Evolutionary conservation across 2,329 filamentous ascomycete genomes (phyloP).

Genomic region (Emmonsiellopsis sp.): DNA sequence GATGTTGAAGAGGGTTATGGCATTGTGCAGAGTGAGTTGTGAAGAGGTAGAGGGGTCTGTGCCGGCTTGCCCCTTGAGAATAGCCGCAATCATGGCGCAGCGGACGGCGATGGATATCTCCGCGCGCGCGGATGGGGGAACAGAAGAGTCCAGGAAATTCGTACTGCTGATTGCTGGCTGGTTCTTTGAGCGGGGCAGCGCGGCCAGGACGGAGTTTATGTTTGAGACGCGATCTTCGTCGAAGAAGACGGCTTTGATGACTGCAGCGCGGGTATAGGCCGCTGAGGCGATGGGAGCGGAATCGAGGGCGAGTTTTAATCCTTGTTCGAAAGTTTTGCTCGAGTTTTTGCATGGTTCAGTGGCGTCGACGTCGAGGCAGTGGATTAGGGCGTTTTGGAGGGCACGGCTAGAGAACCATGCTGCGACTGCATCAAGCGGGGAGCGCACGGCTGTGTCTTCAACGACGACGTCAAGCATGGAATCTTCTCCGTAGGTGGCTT

Average conservation of each 20-base stretch:
- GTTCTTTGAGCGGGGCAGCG: constrained; percentile 33
- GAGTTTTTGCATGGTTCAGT: constrained; percentile 23
- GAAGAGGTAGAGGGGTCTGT: constrained; percentile 24
- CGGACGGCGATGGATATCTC: constrained; percentile 50
- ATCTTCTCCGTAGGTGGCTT: constrained; percentile 53
- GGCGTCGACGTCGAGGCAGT: constrained; percentile 49
- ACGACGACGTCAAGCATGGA: constrained; percentile 74
- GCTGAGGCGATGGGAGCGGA: constrained; percentile 70
- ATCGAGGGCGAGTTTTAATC: constrained; percentile 59
- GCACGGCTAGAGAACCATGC: constrained; percentile 79
- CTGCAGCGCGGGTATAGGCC: constrained; percentile 50
- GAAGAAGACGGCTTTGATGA: constrained; percentile 50
- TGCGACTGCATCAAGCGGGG: constrained; percentile 79
- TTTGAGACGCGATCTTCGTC: constrained; percentile 42
- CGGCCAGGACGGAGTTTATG: constrained; percentile 44
- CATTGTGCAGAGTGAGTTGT: constrained; percentile 30
- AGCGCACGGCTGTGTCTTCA: constrained; percentile 74
- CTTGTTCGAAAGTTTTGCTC: constrained; percentile 36
- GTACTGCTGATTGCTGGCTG: constrained; percentile 20
- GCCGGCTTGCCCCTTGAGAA: constrained; percentile 32
- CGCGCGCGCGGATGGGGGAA: constrained; percentile 38
- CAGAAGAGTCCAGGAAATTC: constrained; percentile 45
- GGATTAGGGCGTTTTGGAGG: constrained; percentile 59
- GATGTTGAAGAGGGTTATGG: constrained; percentile 32
- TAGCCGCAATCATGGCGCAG: constrained; percentile 49